Base-by-base conservation (phyloP, 1,284 basidiomycete species). In the Bondarzewia mesenterica region DNA sequence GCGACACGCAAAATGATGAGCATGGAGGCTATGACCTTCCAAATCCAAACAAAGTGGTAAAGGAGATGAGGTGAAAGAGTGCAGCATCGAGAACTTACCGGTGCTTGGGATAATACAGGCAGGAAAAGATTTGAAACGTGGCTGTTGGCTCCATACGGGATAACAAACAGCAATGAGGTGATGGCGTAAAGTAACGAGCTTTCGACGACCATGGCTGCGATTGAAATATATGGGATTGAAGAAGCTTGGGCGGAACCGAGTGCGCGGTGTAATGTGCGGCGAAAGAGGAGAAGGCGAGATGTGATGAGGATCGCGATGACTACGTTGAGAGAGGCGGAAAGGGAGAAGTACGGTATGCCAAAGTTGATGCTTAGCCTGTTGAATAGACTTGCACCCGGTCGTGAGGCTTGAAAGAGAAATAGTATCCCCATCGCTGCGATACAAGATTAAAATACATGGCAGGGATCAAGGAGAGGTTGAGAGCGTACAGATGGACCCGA, bases 271-370 rank as follows among this genome's bases (percentile, higher is more conserved):
- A 47, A 10, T 4, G 15, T 41, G 15, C 36, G 39, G 21, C 49
- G 39, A 29, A 50, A 47, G 12, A 39, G 18, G 15, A 50, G 21
- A 7, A 54, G 18, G 10, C 48, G 49, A 12, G 23, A 32, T 7
- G 42, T 8, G 23, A 52, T 44, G 16, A 48, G 29, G 42, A 51
- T 41, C 2, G 47, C 41, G 50, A 52, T 32, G 16, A 56, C 39
- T 8, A 47, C 39, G 44, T 54, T 54, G 37, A 54, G 53, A 10
- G 61, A 56, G 32, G 66, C 58, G 8, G 70, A 63, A 7, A 71
- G 58, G 2, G 54, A 46, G n/a, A 62, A 64, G 48, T 65, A 69
- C 12, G 63, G 52, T 12, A 60, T 25, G 8, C 52, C 58, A 41
- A 57, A 59, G 35, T 53, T 39, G 36, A 63, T 45, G 1, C 55